Percentiles rank a stretch among this genome's conserved stretches.
Evolutionary conservation across 768 basidiomycete species (phyloP).

Genomic region (Collybia mongolica): DNA sequence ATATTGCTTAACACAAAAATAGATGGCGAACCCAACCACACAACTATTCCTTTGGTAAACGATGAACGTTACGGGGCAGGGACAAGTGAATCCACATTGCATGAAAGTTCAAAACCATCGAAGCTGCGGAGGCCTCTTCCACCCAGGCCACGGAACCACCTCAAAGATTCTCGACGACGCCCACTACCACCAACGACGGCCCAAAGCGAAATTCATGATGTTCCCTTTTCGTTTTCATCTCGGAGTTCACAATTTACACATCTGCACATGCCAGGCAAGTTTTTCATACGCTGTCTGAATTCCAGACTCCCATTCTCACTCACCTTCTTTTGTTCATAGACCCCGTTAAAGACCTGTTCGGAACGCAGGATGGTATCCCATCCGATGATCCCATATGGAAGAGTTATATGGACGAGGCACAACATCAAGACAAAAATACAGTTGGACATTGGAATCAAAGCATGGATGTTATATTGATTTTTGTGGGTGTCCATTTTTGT

Average conservation of each 20-base stretch:
- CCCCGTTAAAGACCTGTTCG: slow-evolving; percentile 11
- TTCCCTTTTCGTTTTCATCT: slow-evolving; percentile 7
- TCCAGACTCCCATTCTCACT: neutral
- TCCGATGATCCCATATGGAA: slow-evolving; percentile 11
- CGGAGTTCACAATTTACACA: neutral
- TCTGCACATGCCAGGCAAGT: neutral
- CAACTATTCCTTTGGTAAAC: too few relatives aligned
- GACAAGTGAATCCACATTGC: too few relatives aligned
- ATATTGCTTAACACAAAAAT: neutral
- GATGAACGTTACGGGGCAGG: too few relatives aligned
- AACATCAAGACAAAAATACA: slow-evolving; percentile 6
- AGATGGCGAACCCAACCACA: too few relatives aligned
- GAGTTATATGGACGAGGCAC: slow-evolving; percentile 13
- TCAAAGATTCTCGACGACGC: neutral
- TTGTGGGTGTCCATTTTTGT: slow-evolving; percentile 4
- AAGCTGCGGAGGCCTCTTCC: slow-evolving; percentile 1
- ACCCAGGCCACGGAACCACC: slow-evolving; percentile 1
- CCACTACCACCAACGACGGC: slow-evolving; percentile 4
- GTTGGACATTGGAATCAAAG: slow-evolving; percentile 13
- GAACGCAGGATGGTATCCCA: slow-evolving; percentile 5
- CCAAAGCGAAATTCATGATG: neutral
- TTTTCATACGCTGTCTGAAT: neutral
- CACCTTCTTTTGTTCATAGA: neutral
- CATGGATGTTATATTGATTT: slow-evolving; percentile 14
- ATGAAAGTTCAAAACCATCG: neutral